These are phyloP conservation scores for Circinella umbellata DNA, from an alignment of 371 early-diverging fungal species.

Conservation along the genomic window DNA sequence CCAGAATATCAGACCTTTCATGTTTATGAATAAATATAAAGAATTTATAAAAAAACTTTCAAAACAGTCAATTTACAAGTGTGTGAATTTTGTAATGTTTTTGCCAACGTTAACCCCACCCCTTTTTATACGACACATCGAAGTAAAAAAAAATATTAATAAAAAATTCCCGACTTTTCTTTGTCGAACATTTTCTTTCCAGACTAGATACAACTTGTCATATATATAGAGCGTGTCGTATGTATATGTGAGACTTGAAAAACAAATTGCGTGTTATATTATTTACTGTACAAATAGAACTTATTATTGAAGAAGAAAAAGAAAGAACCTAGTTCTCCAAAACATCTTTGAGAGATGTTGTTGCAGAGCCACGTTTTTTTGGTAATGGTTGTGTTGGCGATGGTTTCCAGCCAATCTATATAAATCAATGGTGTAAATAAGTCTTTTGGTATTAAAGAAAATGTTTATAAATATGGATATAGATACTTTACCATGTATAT, in stretches of 20 bases:
- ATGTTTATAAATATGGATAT: neutral
- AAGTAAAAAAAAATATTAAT: neutral
- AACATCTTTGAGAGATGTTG: conserved; percentile 70
- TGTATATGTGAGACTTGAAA: too few relatives aligned
- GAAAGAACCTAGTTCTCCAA: conserved; percentile 28
- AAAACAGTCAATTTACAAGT: too few relatives aligned
- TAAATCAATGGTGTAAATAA: conserved; percentile 11
- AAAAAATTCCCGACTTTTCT: conserved; percentile 4
- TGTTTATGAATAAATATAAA: too few relatives aligned
- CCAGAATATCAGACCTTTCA: too few relatives aligned
- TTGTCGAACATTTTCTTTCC: neutral
- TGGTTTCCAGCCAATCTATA: conserved; percentile 89
- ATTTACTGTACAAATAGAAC: neutral
- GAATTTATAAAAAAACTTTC: too few relatives aligned
- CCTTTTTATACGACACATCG: neutral
- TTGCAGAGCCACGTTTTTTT: conserved; percentile 73
- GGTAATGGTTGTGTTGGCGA: conserved; percentile 76
- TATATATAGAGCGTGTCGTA: too few relatives aligned
- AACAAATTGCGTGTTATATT: too few relatives aligned
- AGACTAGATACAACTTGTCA: neutral
- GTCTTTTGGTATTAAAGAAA: neutral
- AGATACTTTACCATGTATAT: conserved; percentile 67
- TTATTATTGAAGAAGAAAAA: neutral
- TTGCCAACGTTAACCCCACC: neutral
- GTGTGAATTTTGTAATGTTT: too few relatives aligned